phyloP scores from a whole-genome alignment of 163 green algal genomes.

The Chloromonas sp. region DNA sequence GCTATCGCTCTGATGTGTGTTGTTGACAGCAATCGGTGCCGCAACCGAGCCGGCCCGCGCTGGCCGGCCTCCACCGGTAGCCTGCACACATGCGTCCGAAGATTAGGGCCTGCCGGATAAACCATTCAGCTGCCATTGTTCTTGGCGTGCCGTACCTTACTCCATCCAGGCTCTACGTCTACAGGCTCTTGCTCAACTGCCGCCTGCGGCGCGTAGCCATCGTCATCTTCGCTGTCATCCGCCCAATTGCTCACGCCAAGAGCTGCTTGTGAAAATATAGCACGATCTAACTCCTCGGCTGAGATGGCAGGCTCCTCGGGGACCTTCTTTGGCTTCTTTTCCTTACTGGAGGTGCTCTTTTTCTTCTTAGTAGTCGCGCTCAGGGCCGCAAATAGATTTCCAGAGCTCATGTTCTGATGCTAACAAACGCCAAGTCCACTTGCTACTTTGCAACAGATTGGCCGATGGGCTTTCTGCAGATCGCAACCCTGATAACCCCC shows the following conservation, averaged over 20 bases:
- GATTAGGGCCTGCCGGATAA: not conserved
- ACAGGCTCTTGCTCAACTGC: slow-evolving; percentile 9
- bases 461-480: no score
- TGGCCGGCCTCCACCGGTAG: not conserved
- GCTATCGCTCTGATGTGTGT: not conserved
- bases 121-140: not conserved
- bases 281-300: slow-evolving; percentile 53
- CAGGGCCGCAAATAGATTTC: slow-evolving; percentile 60
- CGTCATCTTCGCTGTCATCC: slow-evolving; percentile 56
- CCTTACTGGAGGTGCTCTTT: slow-evolving; percentile 23
- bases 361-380: slow-evolving; percentile 36
- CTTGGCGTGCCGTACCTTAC: slow-evolving; percentile 2
- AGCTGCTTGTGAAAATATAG: slow-evolving; percentile 46
- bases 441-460: no score
- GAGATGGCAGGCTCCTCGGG: slow-evolving; percentile 21
- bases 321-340: slow-evolving; percentile 35
- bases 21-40: no score
- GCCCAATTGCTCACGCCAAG: slow-evolving; percentile 58
- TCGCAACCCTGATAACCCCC: no score
- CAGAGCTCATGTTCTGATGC: slow-evolving; percentile 12
- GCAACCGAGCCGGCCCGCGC: no score
- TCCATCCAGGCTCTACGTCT: slow-evolving; percentile 9
- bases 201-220: slow-evolving; percentile 23
- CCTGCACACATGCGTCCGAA: not conserved
- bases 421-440: not conserved